These are phyloP conservation scores for Magnaporthiopsis incrustans DNA, from an alignment of 2,329 filamentous ascomycete genomes.

Conservation along the genomic window DNA sequence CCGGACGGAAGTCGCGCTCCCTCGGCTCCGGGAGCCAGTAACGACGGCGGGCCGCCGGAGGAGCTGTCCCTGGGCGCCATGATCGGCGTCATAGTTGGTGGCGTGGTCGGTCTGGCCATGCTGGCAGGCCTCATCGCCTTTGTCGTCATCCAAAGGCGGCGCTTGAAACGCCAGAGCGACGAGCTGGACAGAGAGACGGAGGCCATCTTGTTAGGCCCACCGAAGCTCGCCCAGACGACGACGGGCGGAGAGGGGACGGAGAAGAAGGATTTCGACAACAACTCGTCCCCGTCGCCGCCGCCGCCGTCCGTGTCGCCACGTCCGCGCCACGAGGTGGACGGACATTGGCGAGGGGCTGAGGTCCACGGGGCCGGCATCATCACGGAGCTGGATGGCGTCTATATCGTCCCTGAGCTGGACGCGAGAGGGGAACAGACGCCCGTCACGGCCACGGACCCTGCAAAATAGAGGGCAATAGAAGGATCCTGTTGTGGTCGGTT, in stretches of 20 bases:
- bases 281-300: background rate
- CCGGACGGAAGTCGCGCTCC: background rate
- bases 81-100: slow-evolving; percentile 16
- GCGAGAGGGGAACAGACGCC: background rate
- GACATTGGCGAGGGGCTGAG: slow-evolving; percentile 7
- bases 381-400: background rate
- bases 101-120: slow-evolving; percentile 14
- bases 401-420: slow-evolving; percentile 1
- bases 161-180: background rate
- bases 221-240: background rate
- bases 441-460: too few relatives aligned
- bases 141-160: slow-evolving; percentile 10
- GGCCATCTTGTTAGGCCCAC: too few relatives aligned
- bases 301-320: background rate
- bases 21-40: background rate
- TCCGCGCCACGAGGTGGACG: slow-evolving; percentile 7
- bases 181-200: background rate
- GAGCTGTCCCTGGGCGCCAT: slow-evolving; percentile 12
- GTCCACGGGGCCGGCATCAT: background rate
- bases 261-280: background rate
- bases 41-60: background rate
- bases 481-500: background rate
- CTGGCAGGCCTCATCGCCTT: slow-evolving; percentile 10
- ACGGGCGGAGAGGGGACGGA: background rate
- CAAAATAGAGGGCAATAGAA: background rate